Conservation (phyloP, 495 filamentous ascomycete genomes). For the Podospora didyma region DNA sequence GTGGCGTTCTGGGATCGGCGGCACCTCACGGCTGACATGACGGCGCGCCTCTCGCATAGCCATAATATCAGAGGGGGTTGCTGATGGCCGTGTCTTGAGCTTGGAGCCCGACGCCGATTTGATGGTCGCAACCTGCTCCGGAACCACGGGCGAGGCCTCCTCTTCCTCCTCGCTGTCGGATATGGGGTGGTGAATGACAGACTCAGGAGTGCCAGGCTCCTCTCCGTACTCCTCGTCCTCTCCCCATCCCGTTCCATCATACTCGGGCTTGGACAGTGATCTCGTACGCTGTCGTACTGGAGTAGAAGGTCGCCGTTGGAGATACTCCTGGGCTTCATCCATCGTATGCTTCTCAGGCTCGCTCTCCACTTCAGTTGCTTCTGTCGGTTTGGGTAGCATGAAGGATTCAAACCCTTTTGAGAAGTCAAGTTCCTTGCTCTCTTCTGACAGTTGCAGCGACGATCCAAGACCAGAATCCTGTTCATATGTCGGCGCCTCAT, state of each 20-base stretch:
- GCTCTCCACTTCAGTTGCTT: constrained; percentile 22
- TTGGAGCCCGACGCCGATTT: constrained; percentile 76
- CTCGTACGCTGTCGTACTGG: constrained; percentile 51
- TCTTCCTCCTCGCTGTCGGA: constrained; percentile 44
- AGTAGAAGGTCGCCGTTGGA: constrained; percentile 59
- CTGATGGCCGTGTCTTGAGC: constrained; percentile 85
- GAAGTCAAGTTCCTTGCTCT: constrained; percentile 30
- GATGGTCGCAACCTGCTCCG: constrained; percentile 85
- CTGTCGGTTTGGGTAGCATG: constrained; percentile 36
- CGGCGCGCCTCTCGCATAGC: constrained; percentile 85
- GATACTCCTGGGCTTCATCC: constrained; percentile 46
- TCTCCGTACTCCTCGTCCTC: constrained; percentile 46
- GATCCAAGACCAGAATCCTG: constrained; percentile 12
- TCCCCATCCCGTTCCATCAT: constrained; percentile 53
- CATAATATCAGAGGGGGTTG: constrained; percentile 78
- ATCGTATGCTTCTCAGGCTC: constrained; percentile 41
- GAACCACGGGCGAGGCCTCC: constrained; percentile 56
- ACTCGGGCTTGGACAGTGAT: constrained; percentile 47
- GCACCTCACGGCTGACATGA: constrained; percentile 70
- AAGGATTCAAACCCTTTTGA: constrained; percentile 39
- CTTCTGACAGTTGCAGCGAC: constrained; percentile 8
- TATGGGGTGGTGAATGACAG: constrained; percentile 81
- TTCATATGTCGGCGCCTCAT: constrained; percentile 2
- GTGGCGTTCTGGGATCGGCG: constrained; percentile 59
- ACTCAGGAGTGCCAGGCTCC: constrained; percentile 78